Evolutionary conservation across 2,329 filamentous ascomycete genomes (phyloP).

Genomic region (Sclerotinia borealis): DNA sequence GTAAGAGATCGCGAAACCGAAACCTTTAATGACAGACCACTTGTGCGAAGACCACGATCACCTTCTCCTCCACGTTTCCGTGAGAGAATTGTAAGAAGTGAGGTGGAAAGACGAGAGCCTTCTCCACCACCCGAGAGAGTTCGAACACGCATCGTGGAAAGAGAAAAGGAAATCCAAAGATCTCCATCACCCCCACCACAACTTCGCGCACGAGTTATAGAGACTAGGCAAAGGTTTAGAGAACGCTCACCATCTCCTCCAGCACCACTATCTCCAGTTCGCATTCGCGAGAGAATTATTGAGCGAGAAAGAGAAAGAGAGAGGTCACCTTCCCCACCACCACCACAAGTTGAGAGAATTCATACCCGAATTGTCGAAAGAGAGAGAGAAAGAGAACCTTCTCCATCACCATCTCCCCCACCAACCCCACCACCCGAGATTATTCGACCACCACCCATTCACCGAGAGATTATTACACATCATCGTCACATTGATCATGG

Average conservation of each 20-base stretch:
- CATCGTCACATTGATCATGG: constrained; percentile 84
- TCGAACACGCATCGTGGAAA: constrained; percentile 23
- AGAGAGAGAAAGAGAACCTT: constrained; percentile 19
- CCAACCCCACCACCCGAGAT: constrained; percentile 38
- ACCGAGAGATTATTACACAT: constrained; percentile 76
- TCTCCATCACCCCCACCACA: constrained; percentile 26
- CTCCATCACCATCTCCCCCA: constrained; percentile 26
- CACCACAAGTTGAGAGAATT: constrained; percentile 23
- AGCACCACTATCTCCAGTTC: constrained; percentile 21
- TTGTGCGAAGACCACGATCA: constrained; percentile 29
- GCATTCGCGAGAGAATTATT: constrained; percentile 27
- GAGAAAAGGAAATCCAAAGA: constrained; percentile 26
- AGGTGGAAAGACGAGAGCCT: constrained; percentile 21
- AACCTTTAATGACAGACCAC: constrained; percentile 20
- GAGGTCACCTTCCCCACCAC: constrained; percentile 26
- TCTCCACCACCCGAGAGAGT: constrained; percentile 16
- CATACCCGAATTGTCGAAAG: constrained; percentile 22
- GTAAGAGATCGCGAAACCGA: constrained; percentile 30
- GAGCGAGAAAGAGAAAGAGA: constrained; percentile 27
- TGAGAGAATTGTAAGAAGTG: constrained; percentile 24
- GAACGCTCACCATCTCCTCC: constrained; percentile 28
- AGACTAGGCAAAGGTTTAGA: constrained; percentile 28
- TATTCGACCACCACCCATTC: constrained; percentile 71
- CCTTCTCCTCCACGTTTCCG: constrained; percentile 26
- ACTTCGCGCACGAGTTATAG: constrained; percentile 29